Base-by-base conservation (phyloP, 2,329 filamentous ascomycete genomes). In the Calonectria henricotiae region DNA sequence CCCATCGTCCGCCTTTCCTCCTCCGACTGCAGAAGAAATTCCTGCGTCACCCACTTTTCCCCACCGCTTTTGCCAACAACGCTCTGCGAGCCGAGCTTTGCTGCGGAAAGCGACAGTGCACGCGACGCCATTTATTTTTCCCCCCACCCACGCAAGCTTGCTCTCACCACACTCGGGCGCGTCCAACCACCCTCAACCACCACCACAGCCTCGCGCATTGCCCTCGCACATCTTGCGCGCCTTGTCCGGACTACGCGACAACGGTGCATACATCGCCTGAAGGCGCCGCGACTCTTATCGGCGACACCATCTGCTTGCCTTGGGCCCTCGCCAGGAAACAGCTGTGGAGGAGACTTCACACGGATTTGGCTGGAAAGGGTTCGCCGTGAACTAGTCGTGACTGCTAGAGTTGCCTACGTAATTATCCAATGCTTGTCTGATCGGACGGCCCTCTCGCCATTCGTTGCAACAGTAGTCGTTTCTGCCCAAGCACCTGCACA, bases 361-460 rank as follows among this genome's bases (percentile, higher is more conserved):
- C 68, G 75, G 61, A 78, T 72, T 71, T 75, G 64, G 68, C 69
- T 74, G 74, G 75, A 68, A 61, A 72, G 70, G 75, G 62, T 70
- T 72, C 73, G 73, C 69, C 71, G 78, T 79, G 77, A 76, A 71
- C 77, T 81, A 80, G 80, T 80, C 75, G 79, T 82, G 79, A 80
- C 67, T 76, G 74, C 75, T 80, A 78, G 61, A 69, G 77, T 76
- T 77, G 73, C 79, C 75, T 75, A 75, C 78, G 79, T 81, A 81
- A 81, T 77, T 75, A 77, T 71, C 72, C 75, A 75, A 77, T 79
- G 77, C 71, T 73, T 73, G 71, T 74, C 71, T 79, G 79, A 75
- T 69, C 74, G 71, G 71, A 74, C 70, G 73, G 70, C 67, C 70
- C 62, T 60, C 63, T 76, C 75, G 74, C 74, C 73, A 71, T 73